Conservation (phyloP, 2,329 filamentous ascomycete species). For the Nothophaeocryptopus gaeumannii region DNA sequence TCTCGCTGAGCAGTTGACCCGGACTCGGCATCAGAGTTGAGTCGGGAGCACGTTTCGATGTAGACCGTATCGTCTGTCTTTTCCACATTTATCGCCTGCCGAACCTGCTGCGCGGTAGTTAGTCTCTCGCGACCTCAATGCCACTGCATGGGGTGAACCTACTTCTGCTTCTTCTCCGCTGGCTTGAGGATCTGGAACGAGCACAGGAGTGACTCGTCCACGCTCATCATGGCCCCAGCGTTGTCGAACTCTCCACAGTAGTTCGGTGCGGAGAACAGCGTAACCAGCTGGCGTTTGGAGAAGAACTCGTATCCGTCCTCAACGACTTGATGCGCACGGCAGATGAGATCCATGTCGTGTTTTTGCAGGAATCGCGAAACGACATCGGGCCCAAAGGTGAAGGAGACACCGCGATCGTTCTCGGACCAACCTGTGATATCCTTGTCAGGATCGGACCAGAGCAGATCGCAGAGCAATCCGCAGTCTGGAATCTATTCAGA, state of each 20-base stretch:
- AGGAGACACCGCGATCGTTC: constrained; percentile 97
- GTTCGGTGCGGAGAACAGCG: constrained; percentile 95
- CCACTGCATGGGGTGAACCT: constrained; percentile 52
- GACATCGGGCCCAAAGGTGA: constrained; percentile 96
- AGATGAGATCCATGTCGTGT: constrained; percentile 99
- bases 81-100: constrained; percentile 70
- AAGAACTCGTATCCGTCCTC: constrained; percentile 99
- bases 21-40: constrained; percentile 14
- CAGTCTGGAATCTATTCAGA: constrained; percentile 85
- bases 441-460: constrained; percentile 99
- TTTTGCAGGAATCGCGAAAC: constrained; percentile 97
- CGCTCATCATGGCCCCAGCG: constrained; percentile 99
- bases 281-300: constrained; percentile 95
- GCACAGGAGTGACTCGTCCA: constrained; percentile 96
- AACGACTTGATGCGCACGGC: constrained; percentile 96
- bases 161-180: constrained; percentile 99
- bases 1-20: constrained; percentile 9
- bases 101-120: constrained; percentile 71
- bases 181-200: constrained; percentile 99
- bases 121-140: constrained; percentile 26
- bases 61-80: constrained; percentile 3
- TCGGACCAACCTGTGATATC: constrained; percentile 99
- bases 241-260: constrained; percentile 99
- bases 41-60: constrained; percentile 4
- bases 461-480: constrained; percentile 90